Conservation (phyloP, 495 filamentous ascomycete genomes). For the Geoglossum glabrum region DNA sequence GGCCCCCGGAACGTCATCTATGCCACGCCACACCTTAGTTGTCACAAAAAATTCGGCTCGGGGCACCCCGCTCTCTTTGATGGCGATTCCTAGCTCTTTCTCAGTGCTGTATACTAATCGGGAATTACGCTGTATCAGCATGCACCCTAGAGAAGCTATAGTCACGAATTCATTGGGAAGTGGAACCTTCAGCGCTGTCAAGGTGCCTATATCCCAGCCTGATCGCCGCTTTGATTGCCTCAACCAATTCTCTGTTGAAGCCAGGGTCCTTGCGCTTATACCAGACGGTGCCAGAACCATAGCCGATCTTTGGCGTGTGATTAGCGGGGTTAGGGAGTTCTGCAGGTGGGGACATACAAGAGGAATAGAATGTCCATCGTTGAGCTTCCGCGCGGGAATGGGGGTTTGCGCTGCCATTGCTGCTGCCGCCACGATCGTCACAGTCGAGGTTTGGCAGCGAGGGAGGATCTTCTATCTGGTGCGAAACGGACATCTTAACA, state of each 20-base stretch:
- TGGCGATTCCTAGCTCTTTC: slow-evolving; percentile 49
- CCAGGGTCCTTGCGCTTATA: slow-evolving; percentile 25
- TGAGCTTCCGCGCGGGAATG: slow-evolving; percentile 32
- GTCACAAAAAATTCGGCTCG: slow-evolving; percentile 56
- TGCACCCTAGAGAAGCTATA: too few relatives aligned
- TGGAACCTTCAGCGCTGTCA: slow-evolving; percentile 52
- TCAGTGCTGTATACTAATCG: slow-evolving; percentile 57
- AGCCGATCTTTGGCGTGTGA: slow-evolving; percentile 35
- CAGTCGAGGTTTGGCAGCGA: neutral
- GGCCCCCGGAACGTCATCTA: slow-evolving; percentile 38
- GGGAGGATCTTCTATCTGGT: too few relatives aligned
- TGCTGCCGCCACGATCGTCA: slow-evolving; percentile 17
- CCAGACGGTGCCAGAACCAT: slow-evolving; percentile 48
- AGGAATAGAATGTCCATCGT: slow-evolving; percentile 54
- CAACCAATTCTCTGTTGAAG: slow-evolving; percentile 32
- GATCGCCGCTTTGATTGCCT: slow-evolving; percentile 45
- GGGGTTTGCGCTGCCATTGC: neutral
- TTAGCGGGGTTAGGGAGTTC: neutral
- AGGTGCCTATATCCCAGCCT: slow-evolving; percentile 53
- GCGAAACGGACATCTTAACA: too few relatives aligned
- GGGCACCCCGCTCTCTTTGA: slow-evolving; percentile 42
- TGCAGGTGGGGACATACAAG: slow-evolving; percentile 28
- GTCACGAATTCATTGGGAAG: neutral
- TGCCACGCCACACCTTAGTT: slow-evolving; percentile 47
- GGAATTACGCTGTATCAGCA: neutral